Evolutionary conservation across 495 filamentous ascomycete species (phyloP).

Genomic region (Hyaloscypha finlandica): DNA sequence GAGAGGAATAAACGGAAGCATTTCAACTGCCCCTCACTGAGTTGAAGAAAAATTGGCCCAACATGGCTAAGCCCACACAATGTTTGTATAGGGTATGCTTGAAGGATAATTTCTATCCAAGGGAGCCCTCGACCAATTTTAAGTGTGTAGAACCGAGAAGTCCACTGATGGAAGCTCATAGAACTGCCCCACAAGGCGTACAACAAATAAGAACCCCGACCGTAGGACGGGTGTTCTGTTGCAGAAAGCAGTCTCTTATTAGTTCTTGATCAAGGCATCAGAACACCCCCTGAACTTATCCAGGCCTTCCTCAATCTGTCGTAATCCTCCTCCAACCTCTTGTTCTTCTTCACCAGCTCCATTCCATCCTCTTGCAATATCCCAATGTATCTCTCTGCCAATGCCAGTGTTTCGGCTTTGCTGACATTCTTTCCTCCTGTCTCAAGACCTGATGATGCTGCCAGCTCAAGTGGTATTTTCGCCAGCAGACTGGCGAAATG

Average conservation of each 20-base stretch:
- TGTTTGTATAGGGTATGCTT: too few species aligned
- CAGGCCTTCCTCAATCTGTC: slow-evolving; percentile 34
- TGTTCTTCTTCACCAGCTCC: slow-evolving; percentile 38
- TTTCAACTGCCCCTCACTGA: too few species aligned
- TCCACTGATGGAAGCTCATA: too few species aligned
- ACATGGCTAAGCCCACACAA: too few species aligned
- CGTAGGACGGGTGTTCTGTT: not conserved
- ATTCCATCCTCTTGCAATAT: slow-evolving; percentile 41
- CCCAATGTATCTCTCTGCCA: slow-evolving; percentile 45
- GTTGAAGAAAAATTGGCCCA: too few species aligned
- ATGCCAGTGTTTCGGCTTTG: slow-evolving; percentile 49
- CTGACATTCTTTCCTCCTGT: slow-evolving; percentile 39
- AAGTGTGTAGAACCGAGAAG: too few species aligned
- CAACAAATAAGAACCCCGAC: not conserved
- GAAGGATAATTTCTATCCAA: too few species aligned
- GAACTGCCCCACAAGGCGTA: not conserved
- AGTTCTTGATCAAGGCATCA: not conserved
- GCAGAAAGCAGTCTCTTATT: not conserved
- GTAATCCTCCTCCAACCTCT: slow-evolving; percentile 37
- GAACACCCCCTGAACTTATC: slow-evolving; percentile 17
- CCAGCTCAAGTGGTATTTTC: slow-evolving; percentile 36
- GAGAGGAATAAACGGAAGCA: too few species aligned
- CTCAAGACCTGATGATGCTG: slow-evolving; percentile 20
- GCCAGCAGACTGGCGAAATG: slow-evolving; percentile 46
- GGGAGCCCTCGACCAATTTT: too few species aligned